A percentile compares a stretch with the other conserved stretches of the same genome.
phyloP scores from a whole-genome alignment of 768 basidiomycete species.

The Suillus discolor region DNA sequence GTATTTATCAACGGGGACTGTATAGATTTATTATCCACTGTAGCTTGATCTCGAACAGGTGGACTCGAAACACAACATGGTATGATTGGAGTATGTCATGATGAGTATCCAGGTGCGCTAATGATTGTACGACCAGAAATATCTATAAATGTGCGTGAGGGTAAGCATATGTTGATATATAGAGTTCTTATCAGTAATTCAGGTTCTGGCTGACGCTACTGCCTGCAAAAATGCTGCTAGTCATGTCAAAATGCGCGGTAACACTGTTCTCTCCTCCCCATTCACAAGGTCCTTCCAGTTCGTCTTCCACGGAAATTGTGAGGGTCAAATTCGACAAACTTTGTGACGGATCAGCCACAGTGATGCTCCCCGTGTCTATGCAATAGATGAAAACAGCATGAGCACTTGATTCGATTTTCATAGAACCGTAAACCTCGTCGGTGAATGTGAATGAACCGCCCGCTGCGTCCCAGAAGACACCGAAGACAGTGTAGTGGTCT shows the following conservation, averaged over 20 bases:
- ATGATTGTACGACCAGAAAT: not conserved
- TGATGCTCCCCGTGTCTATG: conserved; percentile 46
- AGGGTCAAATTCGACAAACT: conserved; percentile 39
- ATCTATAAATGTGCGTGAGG: not conserved
- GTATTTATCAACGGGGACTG: conserved; percentile 35
- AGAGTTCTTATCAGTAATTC: not conserved
- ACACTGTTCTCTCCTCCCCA: conserved; percentile 22
- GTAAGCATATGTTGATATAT: not conserved
- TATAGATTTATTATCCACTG: not conserved
- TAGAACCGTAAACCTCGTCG: conserved; percentile 26
- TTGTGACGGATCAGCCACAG: conserved; percentile 70
- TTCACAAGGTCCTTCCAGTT: conserved; percentile 13
- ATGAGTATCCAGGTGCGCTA: not conserved
- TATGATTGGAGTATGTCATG: not conserved
- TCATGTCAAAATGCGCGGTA: conserved; percentile 43
- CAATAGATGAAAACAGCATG: conserved; percentile 49
- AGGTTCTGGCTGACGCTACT: conserved; percentile 43
- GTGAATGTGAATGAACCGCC: conserved; percentile 48
- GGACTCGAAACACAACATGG: not conserved
- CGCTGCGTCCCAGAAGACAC: conserved; percentile 55
- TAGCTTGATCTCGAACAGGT: not conserved
- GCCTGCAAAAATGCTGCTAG: conserved; percentile 48
- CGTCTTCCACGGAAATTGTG: conserved; percentile 33
- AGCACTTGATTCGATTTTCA: conserved; percentile 39
- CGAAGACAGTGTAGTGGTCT: conserved; percentile 42